These are phyloP conservation scores for Aplosporella prunicola DNA, from an alignment of 2,329 filamentous ascomycete genomes.

Conservation along the genomic window DNA sequence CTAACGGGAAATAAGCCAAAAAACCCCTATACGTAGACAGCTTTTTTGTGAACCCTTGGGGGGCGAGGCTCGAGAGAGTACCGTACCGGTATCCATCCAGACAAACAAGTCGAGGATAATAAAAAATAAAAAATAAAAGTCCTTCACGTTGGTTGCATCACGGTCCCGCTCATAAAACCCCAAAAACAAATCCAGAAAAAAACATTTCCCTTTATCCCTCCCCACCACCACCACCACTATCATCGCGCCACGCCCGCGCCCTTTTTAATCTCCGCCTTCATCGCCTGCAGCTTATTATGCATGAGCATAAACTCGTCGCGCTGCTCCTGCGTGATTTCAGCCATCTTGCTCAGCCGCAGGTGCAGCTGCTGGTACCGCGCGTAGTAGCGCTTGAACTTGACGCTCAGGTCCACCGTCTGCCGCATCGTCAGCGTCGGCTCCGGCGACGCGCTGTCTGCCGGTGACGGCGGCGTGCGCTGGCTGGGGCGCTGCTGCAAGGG, in stretches of 20 bases:
- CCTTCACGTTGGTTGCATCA: too few relatives aligned
- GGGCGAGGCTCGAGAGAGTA: too few relatives aligned
- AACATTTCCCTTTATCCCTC: neutral
- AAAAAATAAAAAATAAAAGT: too few relatives aligned
- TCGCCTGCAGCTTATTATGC: constrained; percentile 44
- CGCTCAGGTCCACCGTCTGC: constrained; percentile 37
- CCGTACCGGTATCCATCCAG: too few relatives aligned
- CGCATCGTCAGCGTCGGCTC: constrained; percentile 20
- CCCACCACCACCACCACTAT: too few relatives aligned
- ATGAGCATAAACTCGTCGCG: constrained; percentile 44
- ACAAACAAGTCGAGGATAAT: too few relatives aligned
- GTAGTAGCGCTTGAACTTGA: constrained; percentile 49
- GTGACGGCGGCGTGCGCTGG: constrained; percentile 22
- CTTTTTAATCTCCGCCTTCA: constrained; percentile 48
- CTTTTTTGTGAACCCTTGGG: too few relatives aligned
- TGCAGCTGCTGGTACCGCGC: constrained; percentile 49
- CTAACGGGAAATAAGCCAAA: too few relatives aligned
- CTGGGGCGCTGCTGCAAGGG: constrained; percentile 17
- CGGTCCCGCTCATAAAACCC: too few relatives aligned
- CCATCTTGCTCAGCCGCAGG: constrained; percentile 32
- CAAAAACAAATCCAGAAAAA: neutral
- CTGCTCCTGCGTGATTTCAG: constrained; percentile 39
- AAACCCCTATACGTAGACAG: too few relatives aligned
- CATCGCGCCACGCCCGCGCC: constrained; percentile 15
- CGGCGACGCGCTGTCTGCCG: constrained; percentile 26